Evolutionary conservation across 495 filamentous ascomycete species (phyloP), one percentile per base, ranked within the genome.

Genomic region (Daldinia decipiens): DNA sequence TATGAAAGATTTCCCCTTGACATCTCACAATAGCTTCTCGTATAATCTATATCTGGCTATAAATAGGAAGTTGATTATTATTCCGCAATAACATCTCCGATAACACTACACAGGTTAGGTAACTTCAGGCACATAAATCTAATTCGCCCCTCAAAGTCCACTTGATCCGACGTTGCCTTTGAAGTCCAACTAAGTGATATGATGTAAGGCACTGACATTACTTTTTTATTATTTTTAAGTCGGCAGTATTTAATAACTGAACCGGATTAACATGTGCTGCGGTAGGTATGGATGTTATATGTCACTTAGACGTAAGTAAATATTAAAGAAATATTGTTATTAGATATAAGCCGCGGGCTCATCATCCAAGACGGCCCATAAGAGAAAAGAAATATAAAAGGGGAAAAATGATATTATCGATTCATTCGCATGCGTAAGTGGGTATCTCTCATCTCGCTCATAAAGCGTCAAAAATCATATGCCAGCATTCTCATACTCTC

Each of bases 381-480:
- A 24, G 9, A 11, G 9, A 12, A 8, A 47, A 47, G 8, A 21
- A 24, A 47, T 40, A 8, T 15, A 17, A 17, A 40, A 17, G n/a
- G n/a, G 39, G n/a, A 17, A 40, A 19, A 4, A 0, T 4, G 3
- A 47, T 47, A 47, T 13, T 47, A 47, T 47, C 19, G 24, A 24
- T 47, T 47, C 19, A 24, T 47, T 47, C 43, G 43, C 43, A 7
- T 19, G 43, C 43, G 8, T 47, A 47, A 47, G 43, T 1, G 43
- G 43, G 43, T 47, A 47, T 47, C 43, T 47, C 43, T 47, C 43
- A 47, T 47, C 43, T 47, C 3, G n/a, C 17, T 47, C 43, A 11
- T 47, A 17, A 47, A 47, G 43, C 43, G 8, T 47, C 8, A 47
- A 47, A 45, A 47, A 21, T 21, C 17, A 19, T 13, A 47, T 24